Evolutionary conservation across 129 eudicot genomes (phyloP).

Genomic region (Pittosporum tobira): DNA sequence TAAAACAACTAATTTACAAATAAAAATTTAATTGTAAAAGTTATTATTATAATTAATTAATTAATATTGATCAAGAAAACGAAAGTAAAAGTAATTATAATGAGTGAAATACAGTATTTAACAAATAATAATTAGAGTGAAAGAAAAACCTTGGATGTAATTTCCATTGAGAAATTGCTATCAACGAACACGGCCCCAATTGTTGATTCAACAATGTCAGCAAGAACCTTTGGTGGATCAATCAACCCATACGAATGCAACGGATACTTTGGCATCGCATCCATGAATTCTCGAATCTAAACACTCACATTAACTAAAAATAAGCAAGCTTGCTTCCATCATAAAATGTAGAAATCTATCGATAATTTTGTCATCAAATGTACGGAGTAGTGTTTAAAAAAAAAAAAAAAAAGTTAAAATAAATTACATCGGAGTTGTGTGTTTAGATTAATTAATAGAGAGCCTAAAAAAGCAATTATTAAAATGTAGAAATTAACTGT

Average conservation of each 20-base stretch:
- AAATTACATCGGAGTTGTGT: too few relatives aligned
- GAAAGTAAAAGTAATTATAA: too few relatives aligned
- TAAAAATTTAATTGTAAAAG: neutral
- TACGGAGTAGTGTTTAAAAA: too few relatives aligned
- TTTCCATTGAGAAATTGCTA: conserved; percentile 18
- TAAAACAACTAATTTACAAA: too few relatives aligned
- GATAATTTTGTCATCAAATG: neutral
- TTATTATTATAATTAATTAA: neutral
- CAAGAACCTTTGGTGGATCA: conserved; percentile 54
- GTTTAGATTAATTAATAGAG: too few relatives aligned
- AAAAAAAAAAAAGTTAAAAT: too few relatives aligned
- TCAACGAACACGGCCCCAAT: conserved; percentile 54
- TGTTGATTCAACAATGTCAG: conserved; percentile 57
- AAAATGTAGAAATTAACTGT: too few relatives aligned
- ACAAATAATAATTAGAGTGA: neutral
- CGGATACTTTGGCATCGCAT: conserved; percentile 31
- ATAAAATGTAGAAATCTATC: neutral
- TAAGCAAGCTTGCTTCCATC: too few relatives aligned
- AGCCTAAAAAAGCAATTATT: too few relatives aligned
- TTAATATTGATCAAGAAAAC: neutral
- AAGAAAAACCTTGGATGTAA: conserved; percentile 43
- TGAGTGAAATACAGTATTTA: neutral
- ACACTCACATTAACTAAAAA: too few relatives aligned
- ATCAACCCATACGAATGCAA: conserved; percentile 44
- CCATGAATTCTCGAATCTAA: conserved; percentile 41